A percentile compares a stretch with the other conserved stretches of the same genome.
phyloP scores from a whole-genome alignment of 805 yeast genomes.

The Metschnikowia rubicola region DNA sequence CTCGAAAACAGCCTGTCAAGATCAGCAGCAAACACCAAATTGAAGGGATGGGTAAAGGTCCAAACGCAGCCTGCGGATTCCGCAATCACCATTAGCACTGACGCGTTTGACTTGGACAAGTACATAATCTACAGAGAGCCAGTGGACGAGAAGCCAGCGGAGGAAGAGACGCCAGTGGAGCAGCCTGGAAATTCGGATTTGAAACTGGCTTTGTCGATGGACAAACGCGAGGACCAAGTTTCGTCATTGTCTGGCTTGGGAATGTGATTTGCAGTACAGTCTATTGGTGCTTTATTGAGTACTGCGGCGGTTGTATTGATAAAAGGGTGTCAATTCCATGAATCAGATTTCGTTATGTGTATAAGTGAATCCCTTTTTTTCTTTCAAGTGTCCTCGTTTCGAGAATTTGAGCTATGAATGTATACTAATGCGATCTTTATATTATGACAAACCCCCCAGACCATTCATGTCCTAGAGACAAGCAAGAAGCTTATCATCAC shows the following conservation, averaged over 20 bases:
- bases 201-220: conserved; percentile 23
- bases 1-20: conserved; percentile 11
- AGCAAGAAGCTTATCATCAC: background rate
- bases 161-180: conserved; percentile 23
- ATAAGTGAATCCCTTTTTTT: too few species aligned
- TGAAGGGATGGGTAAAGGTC: conserved; percentile 40
- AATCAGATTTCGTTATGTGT: too few species aligned
- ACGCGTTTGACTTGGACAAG: conserved; percentile 42
- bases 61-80: conserved; percentile 4
- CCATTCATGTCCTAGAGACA: too few species aligned
- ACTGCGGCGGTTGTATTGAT: background rate
- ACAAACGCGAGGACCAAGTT: conserved; percentile 24
- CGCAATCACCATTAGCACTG: conserved; percentile 22
- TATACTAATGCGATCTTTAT: too few species aligned
- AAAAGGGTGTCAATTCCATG: too few species aligned
- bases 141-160: conserved; percentile 38
- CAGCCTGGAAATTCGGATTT: conserved; percentile 18
- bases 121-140: conserved; percentile 39
- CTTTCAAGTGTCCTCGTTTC: too few species aligned
- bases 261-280: conserved; percentile 7
- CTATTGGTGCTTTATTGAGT: background rate
- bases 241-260: conserved; percentile 22
- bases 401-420: too few species aligned
- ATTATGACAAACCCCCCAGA: too few species aligned
- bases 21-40: conserved; percentile 15